Percentiles rank a stretch among this genome's conserved stretches.
Evolutionary conservation across 2,329 filamentous ascomycete species (phyloP).

Genomic region (Graphilbum ipis-grandicollis): DNA sequence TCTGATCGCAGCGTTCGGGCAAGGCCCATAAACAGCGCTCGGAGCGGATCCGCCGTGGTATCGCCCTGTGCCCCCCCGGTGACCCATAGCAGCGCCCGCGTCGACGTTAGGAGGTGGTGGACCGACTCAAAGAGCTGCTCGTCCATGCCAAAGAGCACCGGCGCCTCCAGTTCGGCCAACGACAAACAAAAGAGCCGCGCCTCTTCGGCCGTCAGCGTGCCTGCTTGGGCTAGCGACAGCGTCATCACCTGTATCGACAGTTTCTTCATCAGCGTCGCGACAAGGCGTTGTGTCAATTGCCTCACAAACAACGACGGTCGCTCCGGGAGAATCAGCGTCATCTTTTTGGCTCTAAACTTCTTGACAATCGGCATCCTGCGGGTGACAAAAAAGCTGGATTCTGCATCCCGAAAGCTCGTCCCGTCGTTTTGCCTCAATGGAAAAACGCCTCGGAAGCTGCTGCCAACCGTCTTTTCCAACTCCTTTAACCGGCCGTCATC

Average conservation of each 20-base stretch:
- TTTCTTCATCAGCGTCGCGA: neutral
- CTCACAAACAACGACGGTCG: neutral
- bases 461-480: too few relatives aligned
- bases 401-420: too few relatives aligned
- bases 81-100: constrained; percentile 28
- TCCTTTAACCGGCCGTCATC: too few relatives aligned
- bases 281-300: neutral
- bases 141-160: constrained; percentile 21
- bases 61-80: constrained; percentile 23
- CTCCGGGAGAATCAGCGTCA: constrained; percentile 5
- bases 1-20: constrained; percentile 32
- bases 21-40: constrained; percentile 25
- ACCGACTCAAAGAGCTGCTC: constrained; percentile 22
- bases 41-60: constrained; percentile 16
- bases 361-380: too few relatives aligned
- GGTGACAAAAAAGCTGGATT: too few relatives aligned
- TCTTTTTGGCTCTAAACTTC: too few relatives aligned
- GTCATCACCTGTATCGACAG: neutral
- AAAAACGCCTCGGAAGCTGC: too few relatives aligned
- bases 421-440: too few relatives aligned
- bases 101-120: constrained; percentile 18
- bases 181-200: constrained; percentile 22
- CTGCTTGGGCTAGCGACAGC: too few relatives aligned
- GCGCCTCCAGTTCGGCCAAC: constrained; percentile 21
- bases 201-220: constrained; percentile 3